Evolutionary conservation across 2,329 filamentous ascomycete species (phyloP).

Genomic region (Fusarium sp.): DNA sequence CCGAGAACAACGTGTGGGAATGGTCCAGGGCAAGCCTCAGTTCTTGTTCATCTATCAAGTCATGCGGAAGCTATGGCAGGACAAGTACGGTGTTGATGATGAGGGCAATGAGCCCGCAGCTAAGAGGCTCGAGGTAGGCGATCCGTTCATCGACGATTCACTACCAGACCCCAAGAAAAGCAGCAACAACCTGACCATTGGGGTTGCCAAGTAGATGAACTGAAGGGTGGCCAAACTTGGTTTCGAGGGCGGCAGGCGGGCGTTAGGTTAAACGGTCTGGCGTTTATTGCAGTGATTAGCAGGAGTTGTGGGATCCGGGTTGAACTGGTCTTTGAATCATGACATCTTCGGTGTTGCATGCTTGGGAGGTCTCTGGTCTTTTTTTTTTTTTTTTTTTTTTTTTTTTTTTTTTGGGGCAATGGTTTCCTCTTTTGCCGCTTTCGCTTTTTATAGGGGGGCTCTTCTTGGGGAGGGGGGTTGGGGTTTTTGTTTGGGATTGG

Average conservation of each 20-base stretch:
- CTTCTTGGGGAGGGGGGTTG: too few species aligned
- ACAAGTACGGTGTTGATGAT: slow-evolving; percentile 65
- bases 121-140: slow-evolving; percentile 65
- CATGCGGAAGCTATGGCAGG: slow-evolving; percentile 78
- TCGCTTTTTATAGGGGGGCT: too few species aligned
- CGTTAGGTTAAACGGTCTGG: slow-evolving; percentile 5
- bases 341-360: slow-evolving; percentile 19
- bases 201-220: slow-evolving; percentile 19
- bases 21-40: slow-evolving; percentile 93
- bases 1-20: slow-evolving; percentile 89
- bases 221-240: not conserved
- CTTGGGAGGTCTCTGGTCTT: slow-evolving; percentile 1
- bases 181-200: slow-evolving; percentile 4
- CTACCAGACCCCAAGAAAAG: slow-evolving; percentile 26
- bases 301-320: slow-evolving; percentile 15
- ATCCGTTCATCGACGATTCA: slow-evolving; percentile 54
- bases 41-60: slow-evolving; percentile 92
- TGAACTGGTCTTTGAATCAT: slow-evolving; percentile 12
- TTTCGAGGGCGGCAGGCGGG: not conserved
- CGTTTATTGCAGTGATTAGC: slow-evolving; percentile 9
- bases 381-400: too few species aligned
- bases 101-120: slow-evolving; percentile 60
- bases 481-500: too few species aligned
- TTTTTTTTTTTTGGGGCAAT: too few species aligned
- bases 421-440: slow-evolving; percentile 4